phyloP scores from a whole-genome alignment of 2,329 filamentous ascomycete species.

The Colletotrichum aenigma region DNA sequence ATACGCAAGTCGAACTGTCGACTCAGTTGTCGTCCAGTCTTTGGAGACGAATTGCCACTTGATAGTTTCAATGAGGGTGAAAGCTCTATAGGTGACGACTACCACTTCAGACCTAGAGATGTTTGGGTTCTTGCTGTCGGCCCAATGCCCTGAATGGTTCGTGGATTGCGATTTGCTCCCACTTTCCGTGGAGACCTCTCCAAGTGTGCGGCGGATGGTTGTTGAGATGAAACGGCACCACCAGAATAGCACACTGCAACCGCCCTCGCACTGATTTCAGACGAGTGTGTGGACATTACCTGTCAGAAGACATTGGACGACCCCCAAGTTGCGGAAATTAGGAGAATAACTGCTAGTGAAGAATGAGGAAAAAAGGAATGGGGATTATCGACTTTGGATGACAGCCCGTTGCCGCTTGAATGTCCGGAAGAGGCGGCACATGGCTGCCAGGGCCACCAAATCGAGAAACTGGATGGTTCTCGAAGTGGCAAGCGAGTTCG shows the following conservation, averaged over 20 bases:
- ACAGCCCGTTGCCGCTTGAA: not conserved
- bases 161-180: not conserved
- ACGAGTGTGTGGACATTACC: not conserved
- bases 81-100: not conserved
- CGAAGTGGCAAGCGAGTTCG: not conserved
- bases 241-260: not conserved
- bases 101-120: not conserved
- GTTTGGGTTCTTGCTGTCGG: not conserved
- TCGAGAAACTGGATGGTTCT: not conserved
- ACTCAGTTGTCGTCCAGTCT: not conserved
- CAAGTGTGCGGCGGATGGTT: not conserved
- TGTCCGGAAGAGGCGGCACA: not conserved
- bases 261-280: constrained; percentile 8
- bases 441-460: not conserved
- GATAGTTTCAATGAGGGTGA: not conserved
- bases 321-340: not conserved
- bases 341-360: not conserved
- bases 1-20: not conserved
- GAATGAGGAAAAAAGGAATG: not conserved
- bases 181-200: not conserved
- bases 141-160: not conserved
- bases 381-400: not conserved
- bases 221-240: constrained; percentile 6
- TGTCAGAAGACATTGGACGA: constrained; percentile 14
- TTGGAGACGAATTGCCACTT: not conserved